Conservation (phyloP, 108 stramenopile species). For the Aurantiochytrium sp. region DNA sequence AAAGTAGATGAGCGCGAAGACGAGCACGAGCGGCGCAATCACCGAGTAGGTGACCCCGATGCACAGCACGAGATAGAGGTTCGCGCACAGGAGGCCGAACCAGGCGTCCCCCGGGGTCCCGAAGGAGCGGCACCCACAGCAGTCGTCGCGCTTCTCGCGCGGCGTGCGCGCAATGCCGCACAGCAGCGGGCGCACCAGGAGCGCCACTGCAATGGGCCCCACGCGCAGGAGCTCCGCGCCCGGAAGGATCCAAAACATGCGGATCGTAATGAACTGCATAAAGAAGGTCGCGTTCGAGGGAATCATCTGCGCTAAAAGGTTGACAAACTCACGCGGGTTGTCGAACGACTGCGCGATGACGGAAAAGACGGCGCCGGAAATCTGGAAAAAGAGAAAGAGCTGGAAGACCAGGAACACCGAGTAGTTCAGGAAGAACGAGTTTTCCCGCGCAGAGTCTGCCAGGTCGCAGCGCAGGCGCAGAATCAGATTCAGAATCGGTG, state of each 20-base stretch:
- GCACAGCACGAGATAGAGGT: neutral
- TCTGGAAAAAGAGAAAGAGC: slow-evolving; percentile 8
- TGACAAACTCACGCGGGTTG: slow-evolving; percentile 18
- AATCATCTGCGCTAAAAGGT: neutral
- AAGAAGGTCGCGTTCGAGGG: neutral
- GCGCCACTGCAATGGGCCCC: neutral
- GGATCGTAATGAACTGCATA: neutral
- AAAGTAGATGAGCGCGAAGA: slow-evolving; percentile 43
- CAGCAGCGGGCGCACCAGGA: neutral
- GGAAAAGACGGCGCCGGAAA: neutral
- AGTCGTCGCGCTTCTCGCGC: neutral
- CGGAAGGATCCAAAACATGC: neutral
- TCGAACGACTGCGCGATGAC: neutral
- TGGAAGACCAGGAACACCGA: neutral
- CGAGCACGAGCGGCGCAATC: slow-evolving; percentile 31
- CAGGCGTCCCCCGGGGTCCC: neutral
- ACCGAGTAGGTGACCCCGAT: slow-evolving; percentile 22
- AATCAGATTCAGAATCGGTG: neutral
- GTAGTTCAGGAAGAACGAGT: neutral
- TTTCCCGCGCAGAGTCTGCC: neutral
- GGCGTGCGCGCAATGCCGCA: neutral
- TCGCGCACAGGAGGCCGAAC: neutral
- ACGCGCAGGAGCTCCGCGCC: slow-evolving; percentile 12
- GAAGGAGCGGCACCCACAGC: neutral
- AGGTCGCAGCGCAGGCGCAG: neutral